These are phyloP conservation scores for Parmales sp. DNA, from an alignment of 108 stramenopile genomes.

Conservation along the genomic window DNA sequence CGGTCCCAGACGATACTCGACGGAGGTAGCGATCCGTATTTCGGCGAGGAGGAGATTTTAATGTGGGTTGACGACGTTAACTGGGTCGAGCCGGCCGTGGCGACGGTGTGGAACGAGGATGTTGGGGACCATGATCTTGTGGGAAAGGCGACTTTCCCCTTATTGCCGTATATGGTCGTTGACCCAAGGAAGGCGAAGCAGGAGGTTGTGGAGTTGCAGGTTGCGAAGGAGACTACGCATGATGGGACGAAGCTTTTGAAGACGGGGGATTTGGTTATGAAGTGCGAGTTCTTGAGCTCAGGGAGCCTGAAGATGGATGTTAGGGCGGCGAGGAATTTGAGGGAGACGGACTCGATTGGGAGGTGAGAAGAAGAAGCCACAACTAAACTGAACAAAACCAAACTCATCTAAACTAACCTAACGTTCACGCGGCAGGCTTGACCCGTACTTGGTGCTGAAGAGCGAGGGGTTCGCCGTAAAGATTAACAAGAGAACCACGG, in stretches of 20 bases:
- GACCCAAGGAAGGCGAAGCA: conserved; percentile 15
- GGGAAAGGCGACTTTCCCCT: conserved; percentile 16
- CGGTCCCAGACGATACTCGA: conserved; percentile 25
- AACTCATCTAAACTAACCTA: no score
- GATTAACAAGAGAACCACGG: conserved; percentile 30
- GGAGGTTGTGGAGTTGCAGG: conserved; percentile 6
- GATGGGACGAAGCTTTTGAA: conserved; percentile 4
- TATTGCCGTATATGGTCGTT: conserved; percentile 36
- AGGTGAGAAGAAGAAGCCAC: no score
- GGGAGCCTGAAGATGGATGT: conserved; percentile 33
- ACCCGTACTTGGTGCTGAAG: conserved; percentile 42
- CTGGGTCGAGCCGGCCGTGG: conserved; percentile 32
- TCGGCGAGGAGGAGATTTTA: conserved; percentile 37
- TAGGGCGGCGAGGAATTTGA: conserved; percentile 29
- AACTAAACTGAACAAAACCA: no score
- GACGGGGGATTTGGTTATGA: conserved; percentile 30
- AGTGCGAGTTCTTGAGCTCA: conserved; percentile 42
- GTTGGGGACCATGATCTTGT: conserved; percentile 33
- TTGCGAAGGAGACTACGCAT: conserved; percentile 14
- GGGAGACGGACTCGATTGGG: conserved; percentile 20
- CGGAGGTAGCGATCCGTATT: conserved; percentile 40
- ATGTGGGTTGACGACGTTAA: conserved; percentile 36
- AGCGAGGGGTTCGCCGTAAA: conserved; percentile 26
- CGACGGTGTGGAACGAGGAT: conserved; percentile 34
- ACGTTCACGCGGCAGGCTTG: no score